phyloP scores from a whole-genome alignment of 768 basidiomycete species.

The Phanerochaete sordida region DNA sequence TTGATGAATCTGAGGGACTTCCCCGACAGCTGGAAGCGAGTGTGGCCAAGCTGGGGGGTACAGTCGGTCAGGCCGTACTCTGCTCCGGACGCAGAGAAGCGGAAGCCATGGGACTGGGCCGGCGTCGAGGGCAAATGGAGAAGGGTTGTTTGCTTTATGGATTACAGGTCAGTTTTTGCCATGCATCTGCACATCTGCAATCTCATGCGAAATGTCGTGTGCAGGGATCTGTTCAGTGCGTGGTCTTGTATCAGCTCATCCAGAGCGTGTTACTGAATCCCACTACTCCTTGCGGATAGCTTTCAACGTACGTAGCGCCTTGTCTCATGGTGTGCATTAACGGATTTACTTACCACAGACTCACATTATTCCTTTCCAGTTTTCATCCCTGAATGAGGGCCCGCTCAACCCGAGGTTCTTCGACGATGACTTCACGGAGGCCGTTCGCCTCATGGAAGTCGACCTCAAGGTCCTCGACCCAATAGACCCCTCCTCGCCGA shows the following conservation, averaged over 20 bases:
- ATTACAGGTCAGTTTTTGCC: slow-evolving; percentile 51
- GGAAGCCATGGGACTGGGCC: slow-evolving; percentile 56
- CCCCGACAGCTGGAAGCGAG: slow-evolving; percentile 27
- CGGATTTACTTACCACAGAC: neutral
- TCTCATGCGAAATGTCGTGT: neutral
- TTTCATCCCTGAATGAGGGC: slow-evolving; percentile 11
- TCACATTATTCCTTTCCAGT: slow-evolving; percentile 12
- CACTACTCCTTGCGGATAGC: slow-evolving; percentile 12
- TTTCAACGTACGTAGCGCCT: slow-evolving; percentile 25
- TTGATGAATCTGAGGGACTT: slow-evolving; percentile 24
- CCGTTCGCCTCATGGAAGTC: slow-evolving; percentile 59
- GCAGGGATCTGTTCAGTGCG: slow-evolving; percentile 45
- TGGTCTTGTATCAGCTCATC: slow-evolving; percentile 4
- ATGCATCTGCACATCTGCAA: neutral
- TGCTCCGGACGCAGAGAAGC: slow-evolving; percentile 38
- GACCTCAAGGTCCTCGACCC: slow-evolving; percentile 39
- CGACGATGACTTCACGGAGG: slow-evolving; percentile 57
- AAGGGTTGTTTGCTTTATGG: slow-evolving; percentile 74
- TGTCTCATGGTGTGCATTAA: neutral
- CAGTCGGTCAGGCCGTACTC: slow-evolving; percentile 53
- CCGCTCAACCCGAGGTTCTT: slow-evolving; percentile 37
- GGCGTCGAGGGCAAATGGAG: slow-evolving; percentile 75
- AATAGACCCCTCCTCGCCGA: neutral
- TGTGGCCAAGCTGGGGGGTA: slow-evolving; percentile 47
- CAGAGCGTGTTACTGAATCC: neutral